phyloP scores from a whole-genome alignment of 2,329 filamentous ascomycete genomes.

The Trichoderma oligosporum region DNA sequence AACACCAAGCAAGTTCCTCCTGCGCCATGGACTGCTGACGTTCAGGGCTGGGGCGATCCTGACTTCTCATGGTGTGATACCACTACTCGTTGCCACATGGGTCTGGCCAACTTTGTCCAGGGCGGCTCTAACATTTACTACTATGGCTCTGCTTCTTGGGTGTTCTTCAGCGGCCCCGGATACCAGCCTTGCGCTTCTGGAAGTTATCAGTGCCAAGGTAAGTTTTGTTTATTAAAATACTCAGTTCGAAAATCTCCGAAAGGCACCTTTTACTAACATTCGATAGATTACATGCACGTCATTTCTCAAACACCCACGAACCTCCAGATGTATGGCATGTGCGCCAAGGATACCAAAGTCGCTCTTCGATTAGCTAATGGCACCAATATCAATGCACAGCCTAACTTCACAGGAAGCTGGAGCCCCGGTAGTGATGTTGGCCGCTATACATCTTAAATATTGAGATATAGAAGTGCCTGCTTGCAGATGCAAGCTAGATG shows the following conservation, averaged over 20 bases:
- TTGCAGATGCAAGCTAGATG: too few species aligned
- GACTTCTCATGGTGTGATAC: constrained; percentile 40
- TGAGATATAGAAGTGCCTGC: too few species aligned
- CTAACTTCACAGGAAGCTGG: constrained; percentile 37
- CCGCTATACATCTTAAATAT: constrained; percentile 31
- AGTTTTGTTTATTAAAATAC: constrained; percentile 12
- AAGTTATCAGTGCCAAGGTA: constrained; percentile 33
- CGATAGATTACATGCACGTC: constrained; percentile 36
- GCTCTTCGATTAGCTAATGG: constrained; percentile 37
- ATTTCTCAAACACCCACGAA: constrained; percentile 37
- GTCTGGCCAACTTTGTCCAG: constrained; percentile 39
- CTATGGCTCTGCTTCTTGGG: constrained; percentile 43
- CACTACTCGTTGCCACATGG: constrained; percentile 40
- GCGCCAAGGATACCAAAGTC: constrained; percentile 38
- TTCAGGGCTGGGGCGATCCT: constrained; percentile 39
- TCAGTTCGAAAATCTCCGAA: background rate
- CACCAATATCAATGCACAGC: constrained; percentile 30
- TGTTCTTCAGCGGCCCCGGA: constrained; percentile 40
- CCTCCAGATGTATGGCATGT: constrained; percentile 41
- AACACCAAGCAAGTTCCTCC: constrained; percentile 35
- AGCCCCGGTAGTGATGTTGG: constrained; percentile 33
- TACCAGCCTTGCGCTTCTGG: constrained; percentile 34
- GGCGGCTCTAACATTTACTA: constrained; percentile 40
- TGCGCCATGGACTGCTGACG: constrained; percentile 38
- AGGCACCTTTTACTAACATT: background rate